Conservation (phyloP, 371 early-diverging fungal species). For the Vavraia culicis region DNA sequence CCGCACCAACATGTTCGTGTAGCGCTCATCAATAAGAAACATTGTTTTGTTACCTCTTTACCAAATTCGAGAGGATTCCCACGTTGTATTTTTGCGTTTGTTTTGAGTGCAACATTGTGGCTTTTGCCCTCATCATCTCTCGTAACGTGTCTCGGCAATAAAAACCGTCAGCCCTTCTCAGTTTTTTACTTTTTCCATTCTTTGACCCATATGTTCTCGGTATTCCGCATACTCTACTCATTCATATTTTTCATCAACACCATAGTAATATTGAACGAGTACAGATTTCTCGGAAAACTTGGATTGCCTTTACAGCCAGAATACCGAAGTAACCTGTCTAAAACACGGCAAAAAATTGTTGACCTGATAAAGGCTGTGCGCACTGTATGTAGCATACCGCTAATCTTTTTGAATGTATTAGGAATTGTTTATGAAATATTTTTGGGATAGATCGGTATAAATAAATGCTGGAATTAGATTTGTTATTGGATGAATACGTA, state of each 20-base stretch:
- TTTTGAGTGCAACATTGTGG: too few species aligned
- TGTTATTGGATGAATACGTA: too few species aligned
- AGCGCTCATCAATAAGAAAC: too few species aligned
- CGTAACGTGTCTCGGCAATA: too few species aligned
- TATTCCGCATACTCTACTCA: conserved; percentile 26
- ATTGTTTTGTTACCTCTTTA: too few species aligned
- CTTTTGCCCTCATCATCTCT: too few species aligned
- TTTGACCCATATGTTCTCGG: conserved; percentile 27
- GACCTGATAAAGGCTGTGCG: conserved; percentile 22
- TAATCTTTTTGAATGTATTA: conserved; percentile 31
- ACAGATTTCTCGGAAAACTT: conserved; percentile 30
- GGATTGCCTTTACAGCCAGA: conserved; percentile 30
- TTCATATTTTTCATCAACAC: conserved; percentile 30
- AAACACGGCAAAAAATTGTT: conserved; percentile 21
- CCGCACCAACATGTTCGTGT: too few species aligned
- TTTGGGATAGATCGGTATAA: conserved; percentile 13
- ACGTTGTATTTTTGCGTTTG: too few species aligned
- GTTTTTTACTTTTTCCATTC: too few species aligned
- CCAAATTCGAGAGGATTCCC: too few species aligned
- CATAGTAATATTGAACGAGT: conserved; percentile 34
- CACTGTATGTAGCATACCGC: conserved; percentile 29
- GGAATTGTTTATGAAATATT: conserved; percentile 36
- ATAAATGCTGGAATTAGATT: neutral
- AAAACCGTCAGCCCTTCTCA: too few species aligned
- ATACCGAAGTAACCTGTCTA: conserved; percentile 5